Percentiles rank a stretch among this genome's conserved stretches.
phyloP scores from a whole-genome alignment of 176 grass and related monocot species.

The Dactylis glomerata region DNA sequence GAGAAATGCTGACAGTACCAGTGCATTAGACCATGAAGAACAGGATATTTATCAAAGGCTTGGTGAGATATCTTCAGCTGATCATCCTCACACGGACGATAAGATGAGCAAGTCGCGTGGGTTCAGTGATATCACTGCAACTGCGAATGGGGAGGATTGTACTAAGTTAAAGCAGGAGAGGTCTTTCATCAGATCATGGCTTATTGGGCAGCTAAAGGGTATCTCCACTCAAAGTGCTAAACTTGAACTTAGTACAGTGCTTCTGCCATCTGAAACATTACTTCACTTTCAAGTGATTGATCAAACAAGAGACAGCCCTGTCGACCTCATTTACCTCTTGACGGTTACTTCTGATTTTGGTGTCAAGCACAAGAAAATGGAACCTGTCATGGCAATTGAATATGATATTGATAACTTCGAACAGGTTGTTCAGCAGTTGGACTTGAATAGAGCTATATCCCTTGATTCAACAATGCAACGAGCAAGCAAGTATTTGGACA shows the following conservation, averaged over 20 bases:
- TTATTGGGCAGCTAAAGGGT: constrained; percentile 62
- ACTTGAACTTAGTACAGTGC: constrained; percentile 33
- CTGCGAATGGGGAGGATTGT: neutral
- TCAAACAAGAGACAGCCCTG: constrained; percentile 40
- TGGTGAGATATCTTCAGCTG: neutral
- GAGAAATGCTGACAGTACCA: constrained; percentile 30
- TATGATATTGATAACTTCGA: constrained; percentile 50
- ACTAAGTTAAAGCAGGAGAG: constrained; percentile 34
- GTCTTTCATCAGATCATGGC: constrained; percentile 60
- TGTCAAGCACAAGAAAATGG: constrained; percentile 36
- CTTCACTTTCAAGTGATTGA: constrained; percentile 73
- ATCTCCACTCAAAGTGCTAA: constrained; percentile 39
- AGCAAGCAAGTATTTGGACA: constrained; percentile 22
- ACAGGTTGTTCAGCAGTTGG: constrained; percentile 44
- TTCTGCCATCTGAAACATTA: constrained; percentile 65
- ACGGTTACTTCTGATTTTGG: constrained; percentile 47
- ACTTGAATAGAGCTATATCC: constrained; percentile 65
- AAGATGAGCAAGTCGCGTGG: neutral
- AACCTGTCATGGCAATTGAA: constrained; percentile 41
- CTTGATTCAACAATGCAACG: constrained; percentile 40
- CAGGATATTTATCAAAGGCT: constrained; percentile 6
- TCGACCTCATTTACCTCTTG: constrained; percentile 68
- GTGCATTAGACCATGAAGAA: constrained; percentile 34
- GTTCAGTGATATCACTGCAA: neutral
- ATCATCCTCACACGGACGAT: neutral